Conservation (phyloP, 139 green algal species). For the Haematococcus lacustris region DNA sequence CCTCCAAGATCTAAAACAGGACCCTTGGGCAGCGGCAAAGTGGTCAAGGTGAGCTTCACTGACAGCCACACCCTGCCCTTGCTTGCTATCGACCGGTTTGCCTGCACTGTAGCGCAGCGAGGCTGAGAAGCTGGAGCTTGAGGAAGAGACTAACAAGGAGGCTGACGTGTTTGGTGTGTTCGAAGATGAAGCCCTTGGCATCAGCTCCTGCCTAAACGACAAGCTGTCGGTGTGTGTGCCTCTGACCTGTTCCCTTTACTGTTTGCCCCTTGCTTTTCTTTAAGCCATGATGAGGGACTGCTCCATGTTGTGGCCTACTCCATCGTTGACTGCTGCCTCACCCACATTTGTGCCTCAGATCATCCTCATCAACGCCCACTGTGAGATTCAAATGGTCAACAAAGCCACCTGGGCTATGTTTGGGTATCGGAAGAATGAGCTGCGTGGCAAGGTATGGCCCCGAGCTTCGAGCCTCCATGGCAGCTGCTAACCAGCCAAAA, state of each 20-base stretch:
- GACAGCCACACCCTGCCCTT: no score
- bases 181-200: background rate
- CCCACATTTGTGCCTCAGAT: background rate
- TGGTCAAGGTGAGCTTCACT: no score
- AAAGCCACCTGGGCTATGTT: constrained; percentile 5
- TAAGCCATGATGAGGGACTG: no score
- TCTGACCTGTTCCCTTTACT: background rate
- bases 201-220: background rate
- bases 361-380: background rate
- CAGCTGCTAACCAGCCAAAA: no score
- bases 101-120: background rate
- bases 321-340: background rate
- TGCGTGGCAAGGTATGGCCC: constrained; percentile 27
- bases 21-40: background rate
- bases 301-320: no score
- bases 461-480: no score
- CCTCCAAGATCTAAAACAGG: background rate
- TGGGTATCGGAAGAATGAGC: constrained; percentile 21
- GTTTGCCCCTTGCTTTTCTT: background rate
- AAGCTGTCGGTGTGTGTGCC: background rate
- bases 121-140: constrained; percentile 6
- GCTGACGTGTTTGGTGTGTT: background rate
- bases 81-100: no score
- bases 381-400: constrained; percentile 12
- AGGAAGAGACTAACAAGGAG: constrained; percentile 4